Evolutionary conservation across 1,284 basidiomycete genomes (phyloP).

Genomic region (Bjerkandera adusta): DNA sequence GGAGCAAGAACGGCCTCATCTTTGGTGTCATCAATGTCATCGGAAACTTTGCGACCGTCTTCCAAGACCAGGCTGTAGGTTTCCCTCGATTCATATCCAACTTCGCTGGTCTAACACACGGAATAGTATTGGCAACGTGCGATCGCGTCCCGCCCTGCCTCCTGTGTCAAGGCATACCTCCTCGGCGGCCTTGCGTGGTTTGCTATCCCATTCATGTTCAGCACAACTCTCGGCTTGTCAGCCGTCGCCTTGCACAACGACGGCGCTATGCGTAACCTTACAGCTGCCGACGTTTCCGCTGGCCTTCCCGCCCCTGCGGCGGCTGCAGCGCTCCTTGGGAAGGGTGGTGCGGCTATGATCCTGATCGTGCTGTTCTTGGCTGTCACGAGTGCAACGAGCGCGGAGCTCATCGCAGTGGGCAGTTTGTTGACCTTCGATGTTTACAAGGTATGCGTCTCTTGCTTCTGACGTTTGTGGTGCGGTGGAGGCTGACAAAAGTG

Average conservation of each 20-base stretch:
- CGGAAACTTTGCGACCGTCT: slow-evolving; percentile 61
- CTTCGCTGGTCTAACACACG: too few species aligned
- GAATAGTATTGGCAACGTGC: slow-evolving; percentile 77
- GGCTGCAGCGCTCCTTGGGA: slow-evolving; percentile 75
- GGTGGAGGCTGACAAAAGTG: too few species aligned
- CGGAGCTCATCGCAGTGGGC: slow-evolving; percentile 89
- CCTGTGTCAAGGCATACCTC: slow-evolving; percentile 87
- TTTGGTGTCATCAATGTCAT: slow-evolving; percentile 89
- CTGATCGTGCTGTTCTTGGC: slow-evolving; percentile 77
- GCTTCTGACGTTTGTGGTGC: too few species aligned
- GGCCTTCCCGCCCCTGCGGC: slow-evolving; percentile 84
- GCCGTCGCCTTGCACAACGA: slow-evolving; percentile 78
- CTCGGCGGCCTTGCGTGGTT: slow-evolving; percentile 91
- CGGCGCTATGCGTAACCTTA: slow-evolving; percentile 60
- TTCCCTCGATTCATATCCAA: too few species aligned
- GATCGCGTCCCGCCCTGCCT: slow-evolving; percentile 80
- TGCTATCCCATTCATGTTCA: slow-evolving; percentile 78
- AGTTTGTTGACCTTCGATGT: slow-evolving; percentile 82
- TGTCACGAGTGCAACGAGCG: slow-evolving; percentile 85
- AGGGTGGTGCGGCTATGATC: slow-evolving; percentile 70
- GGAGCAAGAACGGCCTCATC: slow-evolving; percentile 78
- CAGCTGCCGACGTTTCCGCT: slow-evolving; percentile 70
- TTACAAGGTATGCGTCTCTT: too few species aligned
- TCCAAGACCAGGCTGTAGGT: slow-evolving; percentile 44
- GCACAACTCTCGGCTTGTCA: slow-evolving; percentile 80